Conservation (phyloP, 345 rosid species). For the Pistacia atlantica region DNA sequence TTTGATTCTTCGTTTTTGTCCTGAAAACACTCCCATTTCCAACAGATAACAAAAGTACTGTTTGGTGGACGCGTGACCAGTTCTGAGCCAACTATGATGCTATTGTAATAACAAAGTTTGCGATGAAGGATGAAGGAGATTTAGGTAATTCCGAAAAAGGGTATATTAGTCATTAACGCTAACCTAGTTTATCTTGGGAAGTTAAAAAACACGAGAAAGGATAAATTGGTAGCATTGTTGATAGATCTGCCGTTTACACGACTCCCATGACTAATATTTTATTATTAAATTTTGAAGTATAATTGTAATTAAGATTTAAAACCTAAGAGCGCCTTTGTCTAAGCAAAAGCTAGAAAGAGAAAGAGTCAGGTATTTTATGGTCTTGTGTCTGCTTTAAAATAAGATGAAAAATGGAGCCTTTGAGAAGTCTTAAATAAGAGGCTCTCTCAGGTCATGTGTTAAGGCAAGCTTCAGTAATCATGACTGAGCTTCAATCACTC, state of each 20-base stretch:
- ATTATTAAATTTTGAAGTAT: slow-evolving; percentile 9
- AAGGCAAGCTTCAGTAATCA: slow-evolving; percentile 46
- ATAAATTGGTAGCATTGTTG: slow-evolving; percentile 28
- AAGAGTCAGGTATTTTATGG: slow-evolving; percentile 27
- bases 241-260: slow-evolving; percentile 55
- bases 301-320: too few species aligned
- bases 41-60: not conserved
- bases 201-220: slow-evolving; percentile 2
- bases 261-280: slow-evolving; percentile 34
- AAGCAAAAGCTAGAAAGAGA: slow-evolving; percentile 29
- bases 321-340: slow-evolving; percentile 19
- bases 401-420: not conserved
- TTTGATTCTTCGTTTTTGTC: too few species aligned
- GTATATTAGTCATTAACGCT: not conserved
- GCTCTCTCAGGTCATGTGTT: slow-evolving; percentile 35
- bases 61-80: not conserved
- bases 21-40: not conserved
- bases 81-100: not conserved
- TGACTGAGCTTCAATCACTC: slow-evolving; percentile 20
- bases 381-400: slow-evolving; percentile 13
- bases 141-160: not conserved
- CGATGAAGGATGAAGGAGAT: too few species aligned
- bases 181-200: slow-evolving; percentile 7
- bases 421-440: slow-evolving; percentile 9
- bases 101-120: not conserved